Percentiles rank a stretch among this genome's conserved stretches.
Conservation (phyloP, 2,329 filamentous ascomycete species). For the Penicillium verrucosum region DNA sequence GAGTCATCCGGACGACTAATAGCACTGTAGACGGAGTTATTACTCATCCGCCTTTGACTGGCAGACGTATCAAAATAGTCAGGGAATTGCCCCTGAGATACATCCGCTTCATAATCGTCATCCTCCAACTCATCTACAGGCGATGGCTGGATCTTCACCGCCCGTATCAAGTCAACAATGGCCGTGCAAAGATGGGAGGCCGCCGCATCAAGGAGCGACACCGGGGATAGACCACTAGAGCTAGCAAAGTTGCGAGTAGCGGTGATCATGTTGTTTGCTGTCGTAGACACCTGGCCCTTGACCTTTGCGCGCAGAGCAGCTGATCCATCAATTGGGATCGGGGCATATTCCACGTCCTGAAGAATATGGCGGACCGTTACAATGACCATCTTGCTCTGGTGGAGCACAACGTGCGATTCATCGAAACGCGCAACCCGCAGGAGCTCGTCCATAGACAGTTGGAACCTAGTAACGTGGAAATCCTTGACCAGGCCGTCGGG, state of each 20-base stretch:
- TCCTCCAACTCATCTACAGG: slow-evolving; percentile 73
- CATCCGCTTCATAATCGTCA: slow-evolving; percentile 66
- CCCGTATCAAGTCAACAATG: slow-evolving; percentile 78
- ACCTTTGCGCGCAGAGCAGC: slow-evolving; percentile 64
- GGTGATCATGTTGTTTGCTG: slow-evolving; percentile 93
- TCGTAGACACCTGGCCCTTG: slow-evolving; percentile 80
- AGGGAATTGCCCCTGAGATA: slow-evolving; percentile 63
- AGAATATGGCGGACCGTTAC: slow-evolving; percentile 79
- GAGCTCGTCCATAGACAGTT: slow-evolving; percentile 89
- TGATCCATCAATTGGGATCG: slow-evolving; percentile 54
- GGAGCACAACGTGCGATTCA: slow-evolving; percentile 71
- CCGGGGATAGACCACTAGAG: slow-evolving; percentile 78
- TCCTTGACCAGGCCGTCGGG: slow-evolving; percentile 80
- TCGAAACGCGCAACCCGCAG: slow-evolving; percentile 71
- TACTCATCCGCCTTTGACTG: slow-evolving; percentile 52
- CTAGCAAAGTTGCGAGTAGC: slow-evolving; percentile 87
- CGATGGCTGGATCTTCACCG: slow-evolving; percentile 78
- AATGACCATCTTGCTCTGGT: slow-evolving; percentile 83
- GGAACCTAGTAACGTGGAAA: slow-evolving; percentile 90
- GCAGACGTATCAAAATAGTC: slow-evolving; percentile 64
- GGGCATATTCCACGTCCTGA: slow-evolving; percentile 66
- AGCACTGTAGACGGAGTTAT: slow-evolving; percentile 70
- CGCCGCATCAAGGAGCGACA: slow-evolving; percentile 90
- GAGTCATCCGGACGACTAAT: slow-evolving; percentile 58
- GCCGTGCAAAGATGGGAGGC: slow-evolving; percentile 84